A percentile compares a stretch with the other conserved stretches of the same genome.
phyloP scores from a whole-genome alignment of 306 rosid species.

The Prunus campanulata region DNA sequence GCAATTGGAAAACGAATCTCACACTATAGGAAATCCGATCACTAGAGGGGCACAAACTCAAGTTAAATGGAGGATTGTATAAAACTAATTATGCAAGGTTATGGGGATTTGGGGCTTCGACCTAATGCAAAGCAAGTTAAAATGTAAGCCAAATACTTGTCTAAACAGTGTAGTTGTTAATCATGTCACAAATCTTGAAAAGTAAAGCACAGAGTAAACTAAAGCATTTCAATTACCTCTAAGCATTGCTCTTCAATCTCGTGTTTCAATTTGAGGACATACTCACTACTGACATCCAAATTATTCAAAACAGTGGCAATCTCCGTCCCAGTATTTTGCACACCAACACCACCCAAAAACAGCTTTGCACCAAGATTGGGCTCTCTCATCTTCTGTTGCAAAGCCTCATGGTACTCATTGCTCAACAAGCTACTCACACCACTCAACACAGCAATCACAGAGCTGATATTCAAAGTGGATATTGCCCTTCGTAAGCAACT shows the following conservation, averaged over 20 bases:
- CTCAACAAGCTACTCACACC: slow-evolving; percentile 78
- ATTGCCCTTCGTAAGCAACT: slow-evolving; percentile 87
- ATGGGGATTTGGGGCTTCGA: background rate
- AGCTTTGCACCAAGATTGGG: slow-evolving; percentile 91
- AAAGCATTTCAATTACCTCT: slow-evolving; percentile 58
- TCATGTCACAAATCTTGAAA: background rate
- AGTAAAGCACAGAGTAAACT: slow-evolving; percentile 5
- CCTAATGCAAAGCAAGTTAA: background rate
- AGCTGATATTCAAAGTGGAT: slow-evolving; percentile 83
- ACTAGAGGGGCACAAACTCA: background rate
- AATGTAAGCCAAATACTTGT: background rate
- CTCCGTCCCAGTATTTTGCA: slow-evolving; percentile 84
- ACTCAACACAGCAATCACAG: slow-evolving; percentile 85
- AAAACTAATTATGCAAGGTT: background rate
- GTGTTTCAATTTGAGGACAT: slow-evolving; percentile 82
- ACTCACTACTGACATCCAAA: slow-evolving; percentile 86
- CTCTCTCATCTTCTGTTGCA: slow-evolving; percentile 80
- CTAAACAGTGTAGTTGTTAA: background rate
- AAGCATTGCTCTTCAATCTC: slow-evolving; percentile 92
- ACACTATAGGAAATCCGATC: background rate
- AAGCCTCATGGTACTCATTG: slow-evolving; percentile 87
- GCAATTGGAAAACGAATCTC: background rate
- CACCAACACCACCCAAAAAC: slow-evolving; percentile 90
- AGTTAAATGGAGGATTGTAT: background rate
- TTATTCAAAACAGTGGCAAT: slow-evolving; percentile 86